These are phyloP conservation scores for Fusarium lyarnte DNA, from an alignment of 2,329 filamentous ascomycete species.

Conservation along the genomic window DNA sequence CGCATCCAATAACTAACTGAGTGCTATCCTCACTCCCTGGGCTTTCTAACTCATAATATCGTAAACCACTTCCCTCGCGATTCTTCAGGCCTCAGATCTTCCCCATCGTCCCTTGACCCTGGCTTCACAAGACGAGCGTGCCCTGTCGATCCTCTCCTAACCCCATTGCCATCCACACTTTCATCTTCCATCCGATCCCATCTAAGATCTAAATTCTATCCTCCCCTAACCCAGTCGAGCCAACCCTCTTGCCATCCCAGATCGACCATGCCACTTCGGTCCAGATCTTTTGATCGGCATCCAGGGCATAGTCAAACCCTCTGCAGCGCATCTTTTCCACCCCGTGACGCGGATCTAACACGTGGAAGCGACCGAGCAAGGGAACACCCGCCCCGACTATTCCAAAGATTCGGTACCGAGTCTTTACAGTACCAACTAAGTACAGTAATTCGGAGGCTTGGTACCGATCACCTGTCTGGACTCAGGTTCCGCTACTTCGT, in stretches of 20 bases:
- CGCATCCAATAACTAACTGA: not conserved
- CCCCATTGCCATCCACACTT: not conserved
- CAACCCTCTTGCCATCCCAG: not conserved
- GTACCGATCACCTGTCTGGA: not conserved
- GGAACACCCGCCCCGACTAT: slow-evolving; percentile 16
- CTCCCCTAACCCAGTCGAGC: slow-evolving; percentile 28
- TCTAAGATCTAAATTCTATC: slow-evolving; percentile 11
- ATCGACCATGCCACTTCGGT: slow-evolving; percentile 18
- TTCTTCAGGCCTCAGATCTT: not conserved
- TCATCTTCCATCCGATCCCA: slow-evolving; percentile 14
- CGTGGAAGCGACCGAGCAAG: slow-evolving; percentile 10
- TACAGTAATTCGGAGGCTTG: not conserved
- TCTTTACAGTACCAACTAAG: not conserved
- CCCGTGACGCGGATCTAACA: slow-evolving; percentile 1
- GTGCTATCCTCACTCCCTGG: not conserved
- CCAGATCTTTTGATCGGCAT: slow-evolving; percentile 36
- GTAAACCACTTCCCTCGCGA: not conserved
- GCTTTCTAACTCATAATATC: not conserved
- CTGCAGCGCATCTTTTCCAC: not conserved
- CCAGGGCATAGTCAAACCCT: slow-evolving; percentile 3
- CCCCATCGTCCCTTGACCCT: slow-evolving; percentile 3
- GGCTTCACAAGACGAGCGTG: slow-evolving; percentile 6
- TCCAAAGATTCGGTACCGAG: slow-evolving; percentile 29
- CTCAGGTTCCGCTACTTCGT: not conserved
- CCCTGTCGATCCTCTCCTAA: slow-evolving; percentile 29